phyloP scores from a whole-genome alignment of 148 eudicot species.

The Vaccinium vitisidaea region DNA sequence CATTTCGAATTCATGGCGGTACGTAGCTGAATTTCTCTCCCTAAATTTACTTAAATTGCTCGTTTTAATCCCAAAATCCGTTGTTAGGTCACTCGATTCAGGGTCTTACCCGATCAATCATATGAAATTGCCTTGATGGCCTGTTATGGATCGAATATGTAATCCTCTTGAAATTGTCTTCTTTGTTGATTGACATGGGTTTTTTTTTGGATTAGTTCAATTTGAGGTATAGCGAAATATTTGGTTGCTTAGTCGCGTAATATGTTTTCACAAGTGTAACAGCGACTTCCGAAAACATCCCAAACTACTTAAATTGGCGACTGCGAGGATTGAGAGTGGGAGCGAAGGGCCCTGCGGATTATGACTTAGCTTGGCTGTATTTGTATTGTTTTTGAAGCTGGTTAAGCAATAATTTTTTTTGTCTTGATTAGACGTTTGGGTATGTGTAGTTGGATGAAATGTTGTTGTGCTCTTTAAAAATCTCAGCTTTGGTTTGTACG shows the following conservation, averaged over 20 bases:
- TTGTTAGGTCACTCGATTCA: not conserved
- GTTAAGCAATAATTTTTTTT: not conserved
- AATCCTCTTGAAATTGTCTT: not conserved
- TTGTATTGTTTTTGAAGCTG: not conserved
- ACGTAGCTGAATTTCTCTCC: constrained; percentile 12
- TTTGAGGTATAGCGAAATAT: not conserved
- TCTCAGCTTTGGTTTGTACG: not conserved
- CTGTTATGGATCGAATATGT: not conserved
- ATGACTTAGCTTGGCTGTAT: not conserved
- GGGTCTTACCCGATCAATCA: not conserved
- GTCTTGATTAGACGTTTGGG: not conserved
- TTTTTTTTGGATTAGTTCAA: not conserved
- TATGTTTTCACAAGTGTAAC: no score
- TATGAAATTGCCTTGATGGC: not conserved
- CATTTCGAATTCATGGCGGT: constrained; percentile 33
- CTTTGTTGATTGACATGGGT: not conserved
- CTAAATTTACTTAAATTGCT: not conserved
- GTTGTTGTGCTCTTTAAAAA: not conserved
- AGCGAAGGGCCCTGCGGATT: no score
- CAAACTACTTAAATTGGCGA: no score
- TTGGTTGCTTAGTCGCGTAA: not conserved
- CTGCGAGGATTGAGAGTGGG: no score
- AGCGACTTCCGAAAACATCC: no score
- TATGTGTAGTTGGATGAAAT: not conserved
- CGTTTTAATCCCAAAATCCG: not conserved